Evolutionary conservation across 176 grass and related monocot species (phyloP).

Genomic region (Pontederia paniculata): DNA sequence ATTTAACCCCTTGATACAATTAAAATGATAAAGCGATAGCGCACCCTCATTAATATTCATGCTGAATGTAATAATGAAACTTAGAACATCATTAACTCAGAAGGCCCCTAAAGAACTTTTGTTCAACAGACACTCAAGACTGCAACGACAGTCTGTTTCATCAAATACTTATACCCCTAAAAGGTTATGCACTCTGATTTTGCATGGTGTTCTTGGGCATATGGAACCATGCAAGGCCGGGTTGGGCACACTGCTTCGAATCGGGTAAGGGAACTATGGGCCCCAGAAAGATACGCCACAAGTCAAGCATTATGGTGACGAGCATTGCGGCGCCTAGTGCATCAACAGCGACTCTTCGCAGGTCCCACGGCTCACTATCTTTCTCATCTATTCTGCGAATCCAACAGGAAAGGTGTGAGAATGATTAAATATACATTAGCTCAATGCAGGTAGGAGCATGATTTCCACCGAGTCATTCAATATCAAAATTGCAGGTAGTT

Average conservation of each 20-base stretch:
- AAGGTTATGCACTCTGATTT: conserved; percentile 32
- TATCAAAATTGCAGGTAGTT: too few relatives aligned
- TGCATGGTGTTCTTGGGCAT: conserved; percentile 10
- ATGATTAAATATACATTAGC: neutral
- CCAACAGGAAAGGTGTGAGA: neutral
- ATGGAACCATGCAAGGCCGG: conserved; percentile 74
- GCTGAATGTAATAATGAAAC: too few relatives aligned
- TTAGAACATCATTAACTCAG: too few relatives aligned
- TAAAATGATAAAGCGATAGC: too few relatives aligned
- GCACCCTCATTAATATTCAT: too few relatives aligned
- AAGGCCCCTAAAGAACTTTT: too few relatives aligned
- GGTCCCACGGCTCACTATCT: conserved; percentile 40
- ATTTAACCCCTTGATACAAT: too few relatives aligned
- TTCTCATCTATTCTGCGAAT: conserved; percentile 57
- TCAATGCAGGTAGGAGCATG: too few relatives aligned
- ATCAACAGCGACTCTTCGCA: conserved; percentile 71
- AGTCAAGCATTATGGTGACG: conserved; percentile 73
- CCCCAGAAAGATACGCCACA: conserved; percentile 90
- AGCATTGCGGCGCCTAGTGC: conserved; percentile 82
- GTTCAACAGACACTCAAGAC: too few relatives aligned
- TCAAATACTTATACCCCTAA: too few relatives aligned
- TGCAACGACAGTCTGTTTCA: too few relatives aligned
- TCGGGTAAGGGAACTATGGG: conserved; percentile 43
- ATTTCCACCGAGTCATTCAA: too few relatives aligned
- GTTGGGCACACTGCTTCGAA: conserved; percentile 38